Conservation (phyloP, 2,329 filamentous ascomycete genomes). For the Fusarium cicatricum region DNA sequence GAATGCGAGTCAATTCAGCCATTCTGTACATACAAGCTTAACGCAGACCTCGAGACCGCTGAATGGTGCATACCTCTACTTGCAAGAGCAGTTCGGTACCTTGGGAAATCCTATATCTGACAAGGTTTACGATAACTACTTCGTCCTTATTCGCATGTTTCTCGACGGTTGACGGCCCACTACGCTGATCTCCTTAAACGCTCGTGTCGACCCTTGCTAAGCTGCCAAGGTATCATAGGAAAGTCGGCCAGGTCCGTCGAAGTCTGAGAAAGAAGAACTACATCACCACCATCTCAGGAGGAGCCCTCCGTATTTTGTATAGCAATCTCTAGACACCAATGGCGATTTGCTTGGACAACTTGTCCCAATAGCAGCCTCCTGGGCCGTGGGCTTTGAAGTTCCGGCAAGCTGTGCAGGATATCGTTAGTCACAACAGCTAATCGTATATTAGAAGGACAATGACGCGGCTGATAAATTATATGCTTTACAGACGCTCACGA, state of each 20-base stretch:
- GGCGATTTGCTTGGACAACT: constrained; percentile 57
- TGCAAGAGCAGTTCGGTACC: constrained; percentile 59
- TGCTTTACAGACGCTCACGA: constrained; percentile 71
- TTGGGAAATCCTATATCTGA: constrained; percentile 64
- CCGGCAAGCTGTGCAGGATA: constrained; percentile 69
- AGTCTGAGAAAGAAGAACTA: constrained; percentile 19
- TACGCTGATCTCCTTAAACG: constrained; percentile 49
- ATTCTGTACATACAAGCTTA: constrained; percentile 71
- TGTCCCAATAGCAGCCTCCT: constrained; percentile 20
- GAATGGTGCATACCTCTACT: constrained; percentile 61
- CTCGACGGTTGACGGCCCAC: constrained; percentile 70
- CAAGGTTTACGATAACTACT: constrained; percentile 77
- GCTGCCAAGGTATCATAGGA: too few relatives aligned
- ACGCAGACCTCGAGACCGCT: constrained; percentile 64
- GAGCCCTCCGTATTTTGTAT: constrained; percentile 75
- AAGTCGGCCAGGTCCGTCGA: constrained; percentile 27
- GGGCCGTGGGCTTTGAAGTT: constrained; percentile 68
- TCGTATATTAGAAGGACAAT: constrained; percentile 36
- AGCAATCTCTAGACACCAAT: constrained; percentile 73
- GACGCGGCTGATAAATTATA: constrained; percentile 73
- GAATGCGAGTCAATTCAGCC: too few relatives aligned
- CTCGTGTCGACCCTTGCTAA: constrained; percentile 38
- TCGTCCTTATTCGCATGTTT: constrained; percentile 76
- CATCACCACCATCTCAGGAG: constrained; percentile 66
- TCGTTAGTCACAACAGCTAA: constrained; percentile 51